Evolutionary conservation across 345 rosid species (phyloP).

Genomic region (Lepidium africanum): DNA sequence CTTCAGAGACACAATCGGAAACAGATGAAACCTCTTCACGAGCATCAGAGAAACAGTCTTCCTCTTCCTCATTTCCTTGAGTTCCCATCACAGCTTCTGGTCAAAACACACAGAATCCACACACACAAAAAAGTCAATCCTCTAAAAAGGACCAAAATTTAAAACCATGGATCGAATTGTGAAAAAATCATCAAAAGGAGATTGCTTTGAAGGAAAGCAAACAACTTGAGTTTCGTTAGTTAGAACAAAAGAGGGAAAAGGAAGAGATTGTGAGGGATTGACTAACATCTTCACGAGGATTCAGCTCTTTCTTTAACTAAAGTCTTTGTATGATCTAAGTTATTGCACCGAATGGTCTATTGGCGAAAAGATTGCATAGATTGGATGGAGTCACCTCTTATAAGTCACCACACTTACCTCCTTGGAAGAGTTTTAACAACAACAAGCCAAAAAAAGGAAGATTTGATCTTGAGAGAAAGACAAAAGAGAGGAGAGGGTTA

Average conservation of each 20-base stretch:
- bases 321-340: neutral
- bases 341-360: neutral
- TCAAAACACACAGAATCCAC: neutral
- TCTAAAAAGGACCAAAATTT: neutral
- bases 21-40: conserved; percentile 47
- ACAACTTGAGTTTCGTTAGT: neutral
- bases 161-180: neutral
- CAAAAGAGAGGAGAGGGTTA: neutral
- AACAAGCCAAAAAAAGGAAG: no score
- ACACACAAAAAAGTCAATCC: neutral
- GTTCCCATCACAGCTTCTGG: conserved; percentile 38
- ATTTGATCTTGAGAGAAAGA: neutral
- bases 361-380: neutral
- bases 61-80: conserved; percentile 31
- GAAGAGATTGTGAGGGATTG: neutral
- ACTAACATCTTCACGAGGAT: neutral
- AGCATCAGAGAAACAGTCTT: conserved; percentile 49
- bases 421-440: neutral
- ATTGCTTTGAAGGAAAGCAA: conserved; percentile 3
- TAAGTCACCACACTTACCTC: neutral
- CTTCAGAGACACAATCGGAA: conserved; percentile 42
- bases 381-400: neutral
- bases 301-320: neutral
- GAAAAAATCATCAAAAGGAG: neutral
- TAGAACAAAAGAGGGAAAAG: neutral